A percentile compares a stretch with the other conserved stretches of the same genome.
Evolutionary conservation across 148 eudicot species (phyloP).

Genomic region (Bassia scoparia): DNA sequence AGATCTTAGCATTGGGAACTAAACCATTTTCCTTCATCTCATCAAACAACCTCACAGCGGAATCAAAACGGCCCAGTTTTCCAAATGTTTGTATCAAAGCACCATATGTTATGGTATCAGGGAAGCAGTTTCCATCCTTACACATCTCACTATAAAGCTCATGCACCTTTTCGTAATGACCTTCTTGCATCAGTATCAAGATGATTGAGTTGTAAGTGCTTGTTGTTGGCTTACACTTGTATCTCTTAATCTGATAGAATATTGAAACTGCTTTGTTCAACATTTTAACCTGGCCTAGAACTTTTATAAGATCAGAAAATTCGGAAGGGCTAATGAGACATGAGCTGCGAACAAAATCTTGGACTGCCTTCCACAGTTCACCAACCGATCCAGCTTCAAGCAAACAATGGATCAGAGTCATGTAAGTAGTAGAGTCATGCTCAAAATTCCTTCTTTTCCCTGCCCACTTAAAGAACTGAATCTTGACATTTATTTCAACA

Average conservation of each 20-base stretch:
- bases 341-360: conserved; percentile 68
- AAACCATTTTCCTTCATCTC: conserved; percentile 91
- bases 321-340: conserved; percentile 60
- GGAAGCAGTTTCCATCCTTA: conserved; percentile 71
- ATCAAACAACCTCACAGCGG: conserved; percentile 71
- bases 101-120: conserved; percentile 79
- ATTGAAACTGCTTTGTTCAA: conserved; percentile 73
- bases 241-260: conserved; percentile 74
- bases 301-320: conserved; percentile 63
- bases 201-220: conserved; percentile 77
- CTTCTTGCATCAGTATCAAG: conserved; percentile 83
- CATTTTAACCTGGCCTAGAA: conserved; percentile 85
- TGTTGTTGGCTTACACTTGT: conserved; percentile 76
- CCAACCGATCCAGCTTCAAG: conserved; percentile 64
- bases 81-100: conserved; percentile 75
- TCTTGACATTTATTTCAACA: conserved; percentile 67
- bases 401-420: conserved; percentile 69
- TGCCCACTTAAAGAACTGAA: conserved; percentile 91
- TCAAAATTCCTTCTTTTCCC: conserved; percentile 80
- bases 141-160: conserved; percentile 95
- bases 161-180: conserved; percentile 80
- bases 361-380: conserved; percentile 81
- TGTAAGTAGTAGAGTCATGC: conserved; percentile 74
- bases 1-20: conserved; percentile 73
- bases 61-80: conserved; percentile 70